Conservation (phyloP, 1,284 basidiomycete genomes). For the Tilletia walkeri region DNA sequence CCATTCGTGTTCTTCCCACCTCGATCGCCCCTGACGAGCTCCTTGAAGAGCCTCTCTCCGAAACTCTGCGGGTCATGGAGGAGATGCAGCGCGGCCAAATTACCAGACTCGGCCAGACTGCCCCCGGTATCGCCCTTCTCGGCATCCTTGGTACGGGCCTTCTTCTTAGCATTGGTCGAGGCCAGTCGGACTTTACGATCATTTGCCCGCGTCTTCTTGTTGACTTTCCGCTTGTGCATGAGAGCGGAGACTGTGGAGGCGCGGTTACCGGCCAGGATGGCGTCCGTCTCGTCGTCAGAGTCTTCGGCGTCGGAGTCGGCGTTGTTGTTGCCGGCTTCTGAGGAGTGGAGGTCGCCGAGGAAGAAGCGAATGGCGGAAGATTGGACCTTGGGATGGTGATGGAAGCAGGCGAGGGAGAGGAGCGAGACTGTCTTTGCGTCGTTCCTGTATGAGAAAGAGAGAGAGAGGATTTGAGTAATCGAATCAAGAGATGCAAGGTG, state of each 20-base stretch:
- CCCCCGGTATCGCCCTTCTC: slow-evolving; percentile 31
- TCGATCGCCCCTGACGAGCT: slow-evolving; percentile 68
- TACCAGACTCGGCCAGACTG: slow-evolving; percentile 58
- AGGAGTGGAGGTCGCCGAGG: slow-evolving; percentile 65
- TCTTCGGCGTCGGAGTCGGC: slow-evolving; percentile 29
- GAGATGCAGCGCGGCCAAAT: slow-evolving; percentile 90
- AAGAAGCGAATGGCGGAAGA: slow-evolving; percentile 97
- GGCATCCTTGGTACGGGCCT: slow-evolving; percentile 35
- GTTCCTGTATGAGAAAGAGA: slow-evolving; percentile 62
- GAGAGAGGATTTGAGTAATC: background rate
- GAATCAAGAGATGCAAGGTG: background rate
- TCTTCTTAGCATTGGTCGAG: slow-evolving; percentile 42
- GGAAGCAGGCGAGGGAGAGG: slow-evolving; percentile 85
- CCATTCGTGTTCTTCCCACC: slow-evolving; percentile 68
- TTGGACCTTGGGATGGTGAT: slow-evolving; percentile 91
- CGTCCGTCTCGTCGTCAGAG: slow-evolving; percentile 33
- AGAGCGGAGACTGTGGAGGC: slow-evolving; percentile 43
- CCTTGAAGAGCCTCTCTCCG: slow-evolving; percentile 88
- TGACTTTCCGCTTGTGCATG: slow-evolving; percentile 51
- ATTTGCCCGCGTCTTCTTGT: slow-evolving; percentile 49
- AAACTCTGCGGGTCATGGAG: slow-evolving; percentile 95
- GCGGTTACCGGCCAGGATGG: slow-evolving; percentile 17
- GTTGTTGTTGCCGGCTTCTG: slow-evolving; percentile 33
- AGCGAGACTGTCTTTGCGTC: slow-evolving; percentile 93
- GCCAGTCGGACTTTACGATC: slow-evolving; percentile 51